phyloP scores from a whole-genome alignment of 148 eudicot genomes.

The Rhododendron vialii region DNA sequence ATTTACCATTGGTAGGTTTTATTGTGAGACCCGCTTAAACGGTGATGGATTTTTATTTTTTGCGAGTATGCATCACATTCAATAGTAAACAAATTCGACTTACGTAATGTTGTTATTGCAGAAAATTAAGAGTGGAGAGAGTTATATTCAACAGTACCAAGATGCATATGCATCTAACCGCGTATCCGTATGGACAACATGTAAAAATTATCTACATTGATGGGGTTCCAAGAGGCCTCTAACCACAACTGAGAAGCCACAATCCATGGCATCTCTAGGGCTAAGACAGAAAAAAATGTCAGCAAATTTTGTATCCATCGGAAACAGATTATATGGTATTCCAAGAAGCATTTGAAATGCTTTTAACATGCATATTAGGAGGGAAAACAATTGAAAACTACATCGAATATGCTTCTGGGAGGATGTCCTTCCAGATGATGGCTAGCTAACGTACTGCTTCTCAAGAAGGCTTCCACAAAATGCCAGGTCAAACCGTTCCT shows the following conservation, averaged over 20 bases:
- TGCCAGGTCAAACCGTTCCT: conserved; percentile 76
- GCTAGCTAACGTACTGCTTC: conserved; percentile 57
- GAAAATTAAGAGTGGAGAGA: neutral
- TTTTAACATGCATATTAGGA: neutral
- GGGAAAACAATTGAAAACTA: neutral
- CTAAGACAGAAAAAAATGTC: neutral
- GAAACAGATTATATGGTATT: neutral
- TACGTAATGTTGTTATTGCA: no score
- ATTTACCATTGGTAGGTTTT: neutral
- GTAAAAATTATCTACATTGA: neutral
- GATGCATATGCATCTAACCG: neutral
- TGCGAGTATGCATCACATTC: no score
- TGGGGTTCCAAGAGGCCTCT: neutral
- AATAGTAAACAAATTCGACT: no score
- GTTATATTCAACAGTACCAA: neutral
- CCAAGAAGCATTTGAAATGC: neutral
- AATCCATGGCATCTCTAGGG: neutral
- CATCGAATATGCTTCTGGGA: neutral
- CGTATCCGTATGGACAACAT: neutral
- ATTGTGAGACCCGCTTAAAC: neutral
- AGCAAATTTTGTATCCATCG: neutral
- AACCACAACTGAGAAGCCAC: neutral
- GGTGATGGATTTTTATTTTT: neutral
- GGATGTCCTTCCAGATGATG: neutral
- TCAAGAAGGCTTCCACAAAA: conserved; percentile 79